Evolutionary conservation across 2,329 filamentous ascomycete genomes (phyloP), one percentile per base, ranked within the genome.

Genomic region (Trichoderma atrobrunneum): DNA sequence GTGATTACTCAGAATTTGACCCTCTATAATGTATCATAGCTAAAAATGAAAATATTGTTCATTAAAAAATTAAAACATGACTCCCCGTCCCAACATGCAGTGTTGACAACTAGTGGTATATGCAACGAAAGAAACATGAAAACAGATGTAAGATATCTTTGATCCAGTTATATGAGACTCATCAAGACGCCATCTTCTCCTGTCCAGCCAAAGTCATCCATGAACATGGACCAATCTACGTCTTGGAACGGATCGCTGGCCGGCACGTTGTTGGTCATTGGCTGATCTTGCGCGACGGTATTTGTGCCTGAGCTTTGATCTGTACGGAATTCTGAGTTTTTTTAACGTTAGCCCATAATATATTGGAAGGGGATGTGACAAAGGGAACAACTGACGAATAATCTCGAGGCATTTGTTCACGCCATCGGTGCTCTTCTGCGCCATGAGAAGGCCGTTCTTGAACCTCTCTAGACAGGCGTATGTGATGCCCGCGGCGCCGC

Each of bases 381-480:
- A 14, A 43, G 18, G 10, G 28, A 34, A n/a, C 2, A n/a, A 65
- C 43, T 66, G 48, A 82, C 80, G 75, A 51, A 78, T 78, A 16
- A 77, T 73, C 21, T 80, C 78, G 4, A 80, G 74, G 3, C 78
- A 79, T 34, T 77, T 78, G 57, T 78, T 80, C 21, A 78, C 76
- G 14, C 76, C 73, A 63, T 80, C 76, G 18, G 77, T 78, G 74
- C 77, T 77, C 74, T 76, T 77, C 79, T 81, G 76, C 10, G 81
- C 80, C 57, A 80, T 78, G 39, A 84, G 81, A 32, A 87, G 78
- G 51, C 80, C 80, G 64, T 76, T 78, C 76, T 80, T 87, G 84
- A 85, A 88, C 43, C 82, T 78, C 39, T 81, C 78, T 7, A 89
- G 78, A 73, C 86, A 88, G 75, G 85, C 86, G 73, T 85, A 86